phyloP scores from a whole-genome alignment of 1,284 basidiomycete species.

The Trichosporon coremiiforme region DNA sequence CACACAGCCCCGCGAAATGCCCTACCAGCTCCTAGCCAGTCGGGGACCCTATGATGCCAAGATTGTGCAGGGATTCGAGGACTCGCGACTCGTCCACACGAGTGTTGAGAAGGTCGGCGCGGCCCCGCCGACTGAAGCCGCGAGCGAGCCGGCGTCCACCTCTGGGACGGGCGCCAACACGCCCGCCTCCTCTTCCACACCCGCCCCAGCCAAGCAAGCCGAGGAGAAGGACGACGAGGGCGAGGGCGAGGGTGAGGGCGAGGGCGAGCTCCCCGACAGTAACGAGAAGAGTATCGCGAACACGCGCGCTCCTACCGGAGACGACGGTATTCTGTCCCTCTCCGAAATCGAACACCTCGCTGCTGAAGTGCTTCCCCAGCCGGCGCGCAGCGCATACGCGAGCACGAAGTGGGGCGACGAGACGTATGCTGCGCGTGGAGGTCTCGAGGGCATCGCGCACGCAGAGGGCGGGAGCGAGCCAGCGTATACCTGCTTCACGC shows the following conservation, averaged over 20 bases:
- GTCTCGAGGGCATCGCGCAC: slow-evolving; percentile 54
- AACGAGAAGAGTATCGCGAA: slow-evolving; percentile 66
- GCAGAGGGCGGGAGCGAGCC: slow-evolving; percentile 66
- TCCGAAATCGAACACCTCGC: slow-evolving; percentile 66
- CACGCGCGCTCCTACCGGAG: slow-evolving; percentile 64
- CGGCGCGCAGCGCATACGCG: slow-evolving; percentile 57
- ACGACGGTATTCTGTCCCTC: slow-evolving; percentile 73
- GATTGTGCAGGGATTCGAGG: slow-evolving; percentile 63
- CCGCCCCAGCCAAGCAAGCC: slow-evolving; percentile 41
- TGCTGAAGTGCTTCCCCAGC: slow-evolving; percentile 40
- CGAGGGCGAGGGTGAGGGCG: slow-evolving; percentile 54
- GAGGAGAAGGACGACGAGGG: slow-evolving; percentile 54
- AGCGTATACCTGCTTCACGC: slow-evolving; percentile 54
- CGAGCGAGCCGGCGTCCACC: slow-evolving; percentile 19
- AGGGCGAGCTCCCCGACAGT: slow-evolving; percentile 69
- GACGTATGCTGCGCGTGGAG: slow-evolving; percentile 61
- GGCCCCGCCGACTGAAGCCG: slow-evolving; percentile 47
- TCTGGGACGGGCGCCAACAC: slow-evolving; percentile 26
- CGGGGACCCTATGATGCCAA: slow-evolving; percentile 60
- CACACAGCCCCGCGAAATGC: slow-evolving; percentile 79
- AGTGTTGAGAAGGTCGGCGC: slow-evolving; percentile 64
- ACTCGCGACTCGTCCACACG: slow-evolving; percentile 78
- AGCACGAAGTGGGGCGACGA: slow-evolving; percentile 57
- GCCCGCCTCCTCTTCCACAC: slow-evolving; percentile 9
- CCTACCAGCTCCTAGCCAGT: slow-evolving; percentile 71